Evolutionary conservation across 306 rosid genomes (phyloP), one percentile per base, ranked within the genome.

Genomic region (Oxytropis ochrocephala): DNA sequence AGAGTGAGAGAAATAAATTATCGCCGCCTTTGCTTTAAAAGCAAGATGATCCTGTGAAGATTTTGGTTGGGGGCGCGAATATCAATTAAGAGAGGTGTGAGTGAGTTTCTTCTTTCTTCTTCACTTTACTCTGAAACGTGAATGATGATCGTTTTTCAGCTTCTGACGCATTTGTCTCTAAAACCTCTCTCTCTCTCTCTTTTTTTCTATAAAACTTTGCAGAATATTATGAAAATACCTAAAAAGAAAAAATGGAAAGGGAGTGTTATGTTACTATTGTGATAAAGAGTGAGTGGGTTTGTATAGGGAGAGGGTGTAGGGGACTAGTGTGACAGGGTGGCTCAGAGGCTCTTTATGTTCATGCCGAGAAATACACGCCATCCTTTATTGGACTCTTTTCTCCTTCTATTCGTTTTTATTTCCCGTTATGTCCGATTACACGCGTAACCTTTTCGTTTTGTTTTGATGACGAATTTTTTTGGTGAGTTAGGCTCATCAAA

Each of bases 21-120:
- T 86, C 84, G 99, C 99, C 89, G 97, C 95, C 99, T 87, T 83
- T 80, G 82, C 83, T 14, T 82, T 65, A 38, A 58, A 86, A 63
- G 44, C 69, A 60, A 19, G 57, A 84, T 64, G 96, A 87, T 83
- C 69, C 78, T 77, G 86, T 67, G 80, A 77, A 78, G 87, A 85
- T 85, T 74, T 82, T 75, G 70, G 69, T 43, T 42, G 11, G 70
- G 64, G 83, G 85, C 90, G 85, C 91, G 75, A 88, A 88, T 90
- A 89, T 90, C 90, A 81, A 90, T 35, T 24, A 53, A 32, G 62
- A 4, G 13, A 55, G 4, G n/a, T 5, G 24, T 4, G 43, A 9
- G 52, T 83, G 17, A 17, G 14, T 43, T 12, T 42, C 51, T 48
- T 41, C 17, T 29, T 29, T 49, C 29, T 50, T 48, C 48, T 67